phyloP scores from a whole-genome alignment of 257 asterid species.

The Fraxinus cuspidata region DNA sequence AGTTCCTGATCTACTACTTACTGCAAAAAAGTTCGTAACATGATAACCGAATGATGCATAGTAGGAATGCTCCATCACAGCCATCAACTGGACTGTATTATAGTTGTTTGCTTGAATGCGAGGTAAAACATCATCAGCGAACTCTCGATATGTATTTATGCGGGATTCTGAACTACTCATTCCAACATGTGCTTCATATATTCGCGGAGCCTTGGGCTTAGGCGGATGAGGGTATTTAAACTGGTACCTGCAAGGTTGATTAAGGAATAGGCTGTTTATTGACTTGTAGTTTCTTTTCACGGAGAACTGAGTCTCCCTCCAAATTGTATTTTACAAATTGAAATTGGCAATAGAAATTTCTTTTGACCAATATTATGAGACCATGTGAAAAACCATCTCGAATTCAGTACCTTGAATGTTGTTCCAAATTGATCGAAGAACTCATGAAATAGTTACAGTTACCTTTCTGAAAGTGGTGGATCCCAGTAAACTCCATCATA shows the following conservation, averaged over 20 bases:
- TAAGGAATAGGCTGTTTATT: constrained; percentile 21
- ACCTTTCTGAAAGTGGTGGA: constrained; percentile 90
- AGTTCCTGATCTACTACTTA: constrained; percentile 89
- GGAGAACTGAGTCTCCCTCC: constrained; percentile 15
- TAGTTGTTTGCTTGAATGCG: constrained; percentile 80
- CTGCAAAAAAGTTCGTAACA: constrained; percentile 91
- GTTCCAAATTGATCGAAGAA: neutral
- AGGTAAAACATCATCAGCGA: constrained; percentile 86
- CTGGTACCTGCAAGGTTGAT: constrained; percentile 61
- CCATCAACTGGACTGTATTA: constrained; percentile 96
- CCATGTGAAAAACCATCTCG: constrained; percentile 13
- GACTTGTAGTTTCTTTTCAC: constrained; percentile 4
- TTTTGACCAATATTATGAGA: neutral
- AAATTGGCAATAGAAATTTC: constrained; percentile 17
- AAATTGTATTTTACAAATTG: neutral
- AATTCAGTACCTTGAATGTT: neutral
- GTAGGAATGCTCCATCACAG: constrained; percentile 96
- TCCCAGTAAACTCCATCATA: constrained; percentile 98
- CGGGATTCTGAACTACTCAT: constrained; percentile 88
- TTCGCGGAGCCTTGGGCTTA: constrained; percentile 77
- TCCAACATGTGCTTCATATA: constrained; percentile 98
- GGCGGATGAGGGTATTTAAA: constrained; percentile 80
- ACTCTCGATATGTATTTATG: constrained; percentile 77
- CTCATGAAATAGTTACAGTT: constrained; percentile 15
- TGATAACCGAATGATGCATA: constrained; percentile 95